Percentiles rank a stretch among this genome's conserved stretches.
phyloP scores from a whole-genome alignment of 768 basidiomycete genomes.

The Gymnopilus dilepis region DNA sequence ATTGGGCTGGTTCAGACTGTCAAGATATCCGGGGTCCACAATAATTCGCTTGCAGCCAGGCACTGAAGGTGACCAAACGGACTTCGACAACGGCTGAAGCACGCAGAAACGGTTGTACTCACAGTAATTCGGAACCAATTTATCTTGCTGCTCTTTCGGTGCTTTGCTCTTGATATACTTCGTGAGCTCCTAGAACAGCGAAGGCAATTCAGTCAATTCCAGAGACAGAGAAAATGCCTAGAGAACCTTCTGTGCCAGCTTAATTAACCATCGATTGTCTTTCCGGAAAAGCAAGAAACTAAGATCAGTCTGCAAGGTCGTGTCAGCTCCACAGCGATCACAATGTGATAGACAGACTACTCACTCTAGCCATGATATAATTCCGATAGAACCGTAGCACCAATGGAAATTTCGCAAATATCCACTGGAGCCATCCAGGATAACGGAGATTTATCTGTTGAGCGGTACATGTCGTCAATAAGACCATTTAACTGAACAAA shows the following conservation, averaged over 20 bases:
- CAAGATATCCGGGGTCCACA: slow-evolving; percentile 62
- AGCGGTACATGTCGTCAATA: neutral
- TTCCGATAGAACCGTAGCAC: slow-evolving; percentile 53
- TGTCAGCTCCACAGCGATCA: neutral
- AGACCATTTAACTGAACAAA: neutral
- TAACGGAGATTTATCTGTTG: slow-evolving; percentile 46
- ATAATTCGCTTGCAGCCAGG: slow-evolving; percentile 71
- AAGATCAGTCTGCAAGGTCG: slow-evolving; percentile 40
- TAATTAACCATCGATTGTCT: slow-evolving; percentile 38
- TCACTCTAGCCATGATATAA: slow-evolving; percentile 51
- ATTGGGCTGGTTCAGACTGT: slow-evolving; percentile 56
- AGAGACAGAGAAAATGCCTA: neutral
- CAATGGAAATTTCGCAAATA: slow-evolving; percentile 58
- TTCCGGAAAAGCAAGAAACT: slow-evolving; percentile 45
- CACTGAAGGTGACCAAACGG: slow-evolving; percentile 35
- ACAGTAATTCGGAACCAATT: slow-evolving; percentile 60
- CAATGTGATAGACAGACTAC: slow-evolving; percentile 17
- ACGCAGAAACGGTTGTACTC: slow-evolving; percentile 27
- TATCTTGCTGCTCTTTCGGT: slow-evolving; percentile 51
- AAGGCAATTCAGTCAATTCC: neutral
- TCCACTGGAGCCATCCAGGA: slow-evolving; percentile 51
- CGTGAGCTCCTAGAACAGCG: slow-evolving; percentile 30
- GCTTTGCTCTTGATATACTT: slow-evolving; percentile 52
- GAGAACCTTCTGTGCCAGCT: slow-evolving; percentile 38
- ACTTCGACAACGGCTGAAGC: neutral